Evolutionary conservation across 192 early-diverging fungal genomes (phyloP), one percentile per base, ranked within the genome.

Genomic region (Coemansia sp.): DNA sequence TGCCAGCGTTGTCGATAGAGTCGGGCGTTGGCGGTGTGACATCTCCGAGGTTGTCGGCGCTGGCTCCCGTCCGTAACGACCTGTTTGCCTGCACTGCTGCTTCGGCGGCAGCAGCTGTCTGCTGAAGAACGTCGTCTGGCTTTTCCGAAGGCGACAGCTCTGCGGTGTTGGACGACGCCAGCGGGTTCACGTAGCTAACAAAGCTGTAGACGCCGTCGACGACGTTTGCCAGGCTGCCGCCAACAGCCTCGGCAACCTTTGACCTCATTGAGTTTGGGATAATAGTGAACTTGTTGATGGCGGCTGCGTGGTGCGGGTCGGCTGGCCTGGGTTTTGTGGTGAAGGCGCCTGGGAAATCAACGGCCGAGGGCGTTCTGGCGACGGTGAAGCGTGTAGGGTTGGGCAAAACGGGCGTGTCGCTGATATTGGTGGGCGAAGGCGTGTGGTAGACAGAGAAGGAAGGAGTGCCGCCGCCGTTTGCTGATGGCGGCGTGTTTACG

Each of bases 281-380:
- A 35, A 59, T 59, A 8, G 33, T 12, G 36, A 59, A 59, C 57
- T 59, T 59, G 30, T 59, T 38, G 35, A 59, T 33, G 4, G 34
- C 30, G 6, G 57, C 57, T 34, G 39, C 53, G 5, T 58, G 23
- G 12, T 45, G 52, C 43, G 66, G 63, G 48, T 68, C 24, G 16
- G 51, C 23, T 5, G 20, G 16, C 36, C 46, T 63, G 5, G 79
- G 79, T 12, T 66, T 60, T 23, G 71, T 76, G 21, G 60, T 76
- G 58, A 82, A 82, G 11, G 79, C 79, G 20, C 79, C 79, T 2
- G 79, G 79, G 35, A 76, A 76, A 41, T 82, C 73, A 2, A 82
- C 67, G 0, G 57, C 61, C 20, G 79, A 81, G 4, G 72, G 78
- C 0, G 73, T 81, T 49, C 78, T 65, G 39, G 69, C 56, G 5